Percentiles rank a stretch among this genome's conserved stretches.
Evolutionary conservation across 305 asterid genomes (phyloP).

Genomic region (Ilex paraguariensis): DNA sequence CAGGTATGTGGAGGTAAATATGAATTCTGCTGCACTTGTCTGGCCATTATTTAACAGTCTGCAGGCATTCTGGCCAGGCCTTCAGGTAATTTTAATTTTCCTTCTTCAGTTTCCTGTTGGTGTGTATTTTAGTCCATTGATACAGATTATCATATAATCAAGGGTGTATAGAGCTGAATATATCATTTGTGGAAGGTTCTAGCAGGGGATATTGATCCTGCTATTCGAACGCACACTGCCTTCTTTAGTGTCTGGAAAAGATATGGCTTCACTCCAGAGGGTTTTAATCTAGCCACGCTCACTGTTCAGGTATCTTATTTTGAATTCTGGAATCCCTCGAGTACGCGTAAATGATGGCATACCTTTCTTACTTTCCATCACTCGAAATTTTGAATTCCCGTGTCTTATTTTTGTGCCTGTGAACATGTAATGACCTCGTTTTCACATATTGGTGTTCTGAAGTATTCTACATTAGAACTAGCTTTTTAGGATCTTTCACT

Average conservation of each 20-base stretch:
- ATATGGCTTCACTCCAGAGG: conserved; percentile 98
- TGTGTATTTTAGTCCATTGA: background rate
- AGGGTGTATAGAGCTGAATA: conserved; percentile 18
- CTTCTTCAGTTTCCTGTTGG: conserved; percentile 5
- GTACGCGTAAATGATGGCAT: too few relatives aligned
- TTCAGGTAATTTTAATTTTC: conserved; percentile 53
- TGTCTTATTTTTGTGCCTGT: too few relatives aligned
- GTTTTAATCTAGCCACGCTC: conserved; percentile 90
- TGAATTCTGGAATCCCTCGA: conserved; percentile 15
- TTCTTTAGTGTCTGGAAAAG: conserved; percentile 94
- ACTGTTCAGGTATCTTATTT: conserved; percentile 65
- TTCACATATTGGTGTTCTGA: too few relatives aligned
- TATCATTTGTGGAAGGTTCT: conserved; percentile 62
- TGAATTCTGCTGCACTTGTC: conserved; percentile 95
- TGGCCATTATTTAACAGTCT: conserved; percentile 97
- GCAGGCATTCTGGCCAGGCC: conserved; percentile 99
- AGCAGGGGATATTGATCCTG: conserved; percentile 98
- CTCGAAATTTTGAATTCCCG: too few relatives aligned
- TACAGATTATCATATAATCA: conserved; percentile 9
- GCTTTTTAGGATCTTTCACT: too few relatives aligned
- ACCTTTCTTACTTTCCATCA: too few relatives aligned
- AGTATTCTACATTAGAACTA: too few relatives aligned
- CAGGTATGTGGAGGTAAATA: conserved; percentile 98
- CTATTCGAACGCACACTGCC: conserved; percentile 88
- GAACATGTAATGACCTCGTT: too few relatives aligned